phyloP scores from a whole-genome alignment of 805 yeast species.

The Spathaspora hagerdaliae region DNA sequence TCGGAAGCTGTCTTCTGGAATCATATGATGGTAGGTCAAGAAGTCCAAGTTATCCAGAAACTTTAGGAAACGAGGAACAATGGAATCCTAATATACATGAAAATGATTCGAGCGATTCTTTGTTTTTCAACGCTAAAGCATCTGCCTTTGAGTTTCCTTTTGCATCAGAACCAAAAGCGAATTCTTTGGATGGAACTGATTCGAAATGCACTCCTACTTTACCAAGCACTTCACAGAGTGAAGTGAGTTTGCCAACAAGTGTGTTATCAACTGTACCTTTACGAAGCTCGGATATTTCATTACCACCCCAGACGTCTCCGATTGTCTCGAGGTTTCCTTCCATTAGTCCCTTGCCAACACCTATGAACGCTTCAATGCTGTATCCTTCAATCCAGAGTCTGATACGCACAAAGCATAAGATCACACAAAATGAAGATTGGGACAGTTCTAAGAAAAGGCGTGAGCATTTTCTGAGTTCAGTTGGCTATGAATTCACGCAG shows the following conservation, averaged over 20 bases:
- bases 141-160: background rate
- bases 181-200: background rate
- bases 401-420: conserved; percentile 1
- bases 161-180: background rate
- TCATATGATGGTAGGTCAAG: conserved; percentile 6
- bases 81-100: conserved; percentile 3
- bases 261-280: too few species aligned
- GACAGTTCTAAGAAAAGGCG: background rate
- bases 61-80: conserved; percentile 1
- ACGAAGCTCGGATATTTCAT: background rate
- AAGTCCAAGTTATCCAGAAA: background rate
- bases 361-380: background rate
- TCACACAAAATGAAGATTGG: background rate
- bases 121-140: conserved; percentile 3
- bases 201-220: background rate
- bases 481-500: background rate
- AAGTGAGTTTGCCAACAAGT: background rate
- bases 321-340: background rate
- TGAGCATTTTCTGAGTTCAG: background rate
- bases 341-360: background rate
- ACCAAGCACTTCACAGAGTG: background rate
- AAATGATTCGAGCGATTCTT: background rate
- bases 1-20: conserved; percentile 57
- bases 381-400: background rate
- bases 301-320: background rate